Conservation (phyloP, 345 rosid species). For the Eucalyptus coolabah region DNA sequence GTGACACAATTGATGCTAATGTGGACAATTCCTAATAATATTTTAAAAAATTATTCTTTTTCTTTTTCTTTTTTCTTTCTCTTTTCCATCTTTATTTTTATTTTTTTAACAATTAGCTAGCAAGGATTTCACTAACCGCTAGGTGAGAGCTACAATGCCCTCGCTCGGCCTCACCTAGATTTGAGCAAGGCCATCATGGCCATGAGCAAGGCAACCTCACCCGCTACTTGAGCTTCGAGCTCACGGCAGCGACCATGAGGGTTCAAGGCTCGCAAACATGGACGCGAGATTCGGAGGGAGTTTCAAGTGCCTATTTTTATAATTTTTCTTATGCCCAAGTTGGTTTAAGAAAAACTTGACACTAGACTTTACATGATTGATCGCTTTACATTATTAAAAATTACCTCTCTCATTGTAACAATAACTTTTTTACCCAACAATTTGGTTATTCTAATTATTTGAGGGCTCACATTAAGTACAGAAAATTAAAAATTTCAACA, state of each 20-base stretch:
- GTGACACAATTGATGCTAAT: rapidly evolving
- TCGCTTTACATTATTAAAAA: background rate
- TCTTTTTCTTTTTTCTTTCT: rapidly evolving
- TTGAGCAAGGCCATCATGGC: background rate
- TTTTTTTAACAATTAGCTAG: background rate
- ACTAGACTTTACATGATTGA: background rate
- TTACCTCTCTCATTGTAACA: background rate
- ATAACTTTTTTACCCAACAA: background rate
- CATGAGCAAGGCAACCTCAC: background rate
- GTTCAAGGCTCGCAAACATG: background rate
- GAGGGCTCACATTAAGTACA: background rate
- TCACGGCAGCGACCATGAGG: background rate
- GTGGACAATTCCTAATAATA: too few relatives aligned
- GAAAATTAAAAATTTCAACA: background rate
- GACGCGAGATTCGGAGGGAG: background rate
- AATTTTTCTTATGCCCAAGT: background rate
- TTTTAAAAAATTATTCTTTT: too few relatives aligned
- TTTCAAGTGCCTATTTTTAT: background rate
- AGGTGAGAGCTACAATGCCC: background rate
- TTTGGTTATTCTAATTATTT: background rate
- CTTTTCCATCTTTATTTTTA: too few relatives aligned
- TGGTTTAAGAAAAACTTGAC: background rate
- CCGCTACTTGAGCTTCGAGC: background rate
- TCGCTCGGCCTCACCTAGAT: rapidly evolving
- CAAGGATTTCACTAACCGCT: rapidly evolving